phyloP scores from a whole-genome alignment of 768 basidiomycete genomes.

The Rhodotorula sphaerocarpa region DNA sequence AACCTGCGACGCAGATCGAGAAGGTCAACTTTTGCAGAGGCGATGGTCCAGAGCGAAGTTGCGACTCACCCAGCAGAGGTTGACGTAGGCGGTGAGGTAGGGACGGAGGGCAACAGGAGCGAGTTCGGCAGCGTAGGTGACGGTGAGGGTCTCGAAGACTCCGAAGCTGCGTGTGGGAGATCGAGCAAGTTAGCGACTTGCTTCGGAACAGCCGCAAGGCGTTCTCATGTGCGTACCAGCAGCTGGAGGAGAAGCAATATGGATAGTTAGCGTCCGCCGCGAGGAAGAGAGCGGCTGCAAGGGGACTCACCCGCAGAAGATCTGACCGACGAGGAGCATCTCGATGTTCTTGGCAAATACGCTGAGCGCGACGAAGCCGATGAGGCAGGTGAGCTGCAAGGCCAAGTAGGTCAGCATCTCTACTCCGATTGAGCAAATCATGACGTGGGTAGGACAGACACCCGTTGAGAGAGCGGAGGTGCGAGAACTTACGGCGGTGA shows the following conservation, averaged over 20 bases:
- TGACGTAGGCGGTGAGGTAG: constrained; percentile 41
- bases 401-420: too few species aligned
- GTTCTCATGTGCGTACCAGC: too few species aligned
- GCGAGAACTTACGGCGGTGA: too few species aligned
- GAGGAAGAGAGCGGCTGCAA: too few species aligned
- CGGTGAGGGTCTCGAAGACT: constrained; percentile 40
- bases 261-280: too few species aligned
- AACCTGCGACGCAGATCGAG: constrained; percentile 8
- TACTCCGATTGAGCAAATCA: too few species aligned
- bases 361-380: constrained; percentile 38
- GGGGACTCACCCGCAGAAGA: constrained; percentile 14
- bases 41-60: constrained; percentile 12
- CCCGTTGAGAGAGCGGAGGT: constrained; percentile 22
- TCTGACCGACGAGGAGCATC: constrained; percentile 25
- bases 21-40: too few species aligned
- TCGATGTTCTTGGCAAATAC: constrained; percentile 37
- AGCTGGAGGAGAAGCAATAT: background rate
- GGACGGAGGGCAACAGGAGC: constrained; percentile 24
- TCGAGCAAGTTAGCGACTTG: too few species aligned
- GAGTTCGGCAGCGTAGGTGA: constrained; percentile 41
- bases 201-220: too few species aligned
- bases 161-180: constrained; percentile 4
- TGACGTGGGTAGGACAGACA: background rate
- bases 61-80: constrained; percentile 43
- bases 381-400: background rate